These are phyloP conservation scores for Talaromyces sp. DNA, from an alignment of 2,329 filamentous ascomycete species.

Conservation along the genomic window DNA sequence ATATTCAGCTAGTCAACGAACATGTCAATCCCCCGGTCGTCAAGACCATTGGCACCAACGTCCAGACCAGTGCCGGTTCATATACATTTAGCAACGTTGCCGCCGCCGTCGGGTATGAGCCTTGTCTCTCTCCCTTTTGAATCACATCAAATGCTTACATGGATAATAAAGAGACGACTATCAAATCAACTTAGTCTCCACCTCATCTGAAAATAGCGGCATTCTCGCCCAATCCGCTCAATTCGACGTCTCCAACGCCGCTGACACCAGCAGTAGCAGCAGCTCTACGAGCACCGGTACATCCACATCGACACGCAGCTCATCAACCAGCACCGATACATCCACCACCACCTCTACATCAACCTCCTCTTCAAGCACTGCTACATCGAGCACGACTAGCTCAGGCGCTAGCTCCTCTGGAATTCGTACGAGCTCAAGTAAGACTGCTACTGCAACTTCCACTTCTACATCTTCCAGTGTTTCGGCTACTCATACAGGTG, in stretches of 20 bases:
- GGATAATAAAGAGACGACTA: slow-evolving; percentile 32
- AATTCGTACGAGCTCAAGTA: slow-evolving; percentile 23
- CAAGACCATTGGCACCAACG: slow-evolving; percentile 32
- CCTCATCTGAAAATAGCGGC: slow-evolving; percentile 31
- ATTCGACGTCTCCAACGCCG: slow-evolving; percentile 26
- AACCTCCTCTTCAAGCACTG: slow-evolving; percentile 22
- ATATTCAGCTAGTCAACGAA: slow-evolving; percentile 44
- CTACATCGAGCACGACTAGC: slow-evolving; percentile 21
- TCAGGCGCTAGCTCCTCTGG: slow-evolving; percentile 19
- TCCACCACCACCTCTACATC: slow-evolving; percentile 15
- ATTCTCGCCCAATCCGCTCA: slow-evolving; percentile 43
- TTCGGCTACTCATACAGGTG: slow-evolving; percentile 27
- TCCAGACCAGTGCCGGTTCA: slow-evolving; percentile 34
- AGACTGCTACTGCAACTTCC: slow-evolving; percentile 17
- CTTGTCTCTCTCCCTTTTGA: neutral
- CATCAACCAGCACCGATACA: slow-evolving; percentile 23
- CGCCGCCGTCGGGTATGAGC: neutral
- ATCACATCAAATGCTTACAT: neutral
- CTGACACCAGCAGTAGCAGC: slow-evolving; percentile 16
- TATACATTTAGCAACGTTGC: slow-evolving; percentile 36
- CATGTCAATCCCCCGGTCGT: slow-evolving; percentile 33
- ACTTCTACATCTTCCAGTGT: slow-evolving; percentile 4
- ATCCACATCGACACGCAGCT: slow-evolving; percentile 10
- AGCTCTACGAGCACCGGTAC: neutral
- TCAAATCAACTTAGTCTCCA: slow-evolving; percentile 43